These are phyloP conservation scores for Boletus rubropictus DNA, from an alignment of 768 basidiomycete species.

Conservation along the genomic window DNA sequence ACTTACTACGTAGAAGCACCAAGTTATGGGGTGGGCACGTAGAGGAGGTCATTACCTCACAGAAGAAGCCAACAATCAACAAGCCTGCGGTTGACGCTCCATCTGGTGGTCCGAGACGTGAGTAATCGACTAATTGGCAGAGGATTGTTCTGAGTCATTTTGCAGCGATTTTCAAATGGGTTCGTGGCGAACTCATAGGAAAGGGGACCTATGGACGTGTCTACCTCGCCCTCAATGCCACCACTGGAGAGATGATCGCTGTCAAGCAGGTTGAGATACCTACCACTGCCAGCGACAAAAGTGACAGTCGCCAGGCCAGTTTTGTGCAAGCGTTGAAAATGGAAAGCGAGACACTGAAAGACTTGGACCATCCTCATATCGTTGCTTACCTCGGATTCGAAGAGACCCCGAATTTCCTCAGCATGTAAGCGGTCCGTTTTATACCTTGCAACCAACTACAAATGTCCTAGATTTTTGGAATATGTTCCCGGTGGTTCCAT, in stretches of 20 bases:
- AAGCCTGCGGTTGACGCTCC: slow-evolving; percentile 52
- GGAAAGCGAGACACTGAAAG: slow-evolving; percentile 94
- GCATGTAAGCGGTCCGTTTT: slow-evolving; percentile 63
- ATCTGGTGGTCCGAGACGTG: slow-evolving; percentile 62
- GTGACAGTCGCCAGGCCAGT: slow-evolving; percentile 74
- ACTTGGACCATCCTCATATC: slow-evolving; percentile 94
- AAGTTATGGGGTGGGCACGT: slow-evolving; percentile 93
- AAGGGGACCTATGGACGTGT: slow-evolving; percentile 96
- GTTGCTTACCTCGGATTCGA: slow-evolving; percentile 97
- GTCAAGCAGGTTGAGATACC: slow-evolving; percentile 99
- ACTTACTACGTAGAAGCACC: slow-evolving; percentile 71
- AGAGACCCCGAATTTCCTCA: slow-evolving; percentile 79
- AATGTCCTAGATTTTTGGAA: slow-evolving; percentile 77
- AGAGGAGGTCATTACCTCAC: slow-evolving; percentile 85
- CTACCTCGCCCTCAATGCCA: slow-evolving; percentile 92
- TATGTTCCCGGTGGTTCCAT: slow-evolving; percentile 98
- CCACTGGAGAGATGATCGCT: slow-evolving; percentile 97
- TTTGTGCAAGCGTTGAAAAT: slow-evolving; percentile 90
- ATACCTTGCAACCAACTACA: neutral
- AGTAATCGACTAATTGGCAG: slow-evolving; percentile 29
- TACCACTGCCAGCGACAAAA: slow-evolving; percentile 84
- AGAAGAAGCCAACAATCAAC: slow-evolving; percentile 43
- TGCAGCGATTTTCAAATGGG: slow-evolving; percentile 93
- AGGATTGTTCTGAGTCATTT: slow-evolving; percentile 15
- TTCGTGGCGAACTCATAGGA: slow-evolving; percentile 94